Percentiles rank a stretch among this genome's conserved stretches.
Evolutionary conservation across 2,329 filamentous ascomycete species (phyloP).

Genomic region (Pyricularia grisea): DNA sequence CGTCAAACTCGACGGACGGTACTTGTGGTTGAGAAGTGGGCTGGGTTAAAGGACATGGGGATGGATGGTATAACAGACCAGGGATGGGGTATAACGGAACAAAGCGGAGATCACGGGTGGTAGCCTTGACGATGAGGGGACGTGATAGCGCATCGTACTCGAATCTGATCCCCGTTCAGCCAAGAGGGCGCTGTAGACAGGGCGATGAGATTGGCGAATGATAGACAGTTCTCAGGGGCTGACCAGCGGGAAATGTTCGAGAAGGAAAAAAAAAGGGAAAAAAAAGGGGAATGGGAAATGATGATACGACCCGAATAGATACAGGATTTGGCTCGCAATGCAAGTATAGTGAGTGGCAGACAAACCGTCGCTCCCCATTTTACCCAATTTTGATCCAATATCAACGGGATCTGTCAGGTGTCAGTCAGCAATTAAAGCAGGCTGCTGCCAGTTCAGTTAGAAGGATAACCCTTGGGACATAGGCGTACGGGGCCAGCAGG

Average conservation of each 20-base stretch:
- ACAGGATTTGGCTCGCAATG: background rate
- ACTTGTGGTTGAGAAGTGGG: background rate
- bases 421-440: background rate
- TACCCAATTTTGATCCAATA: background rate
- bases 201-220: constrained; percentile 1
- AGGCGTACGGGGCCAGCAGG: background rate
- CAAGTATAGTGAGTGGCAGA: background rate
- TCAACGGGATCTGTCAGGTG: background rate
- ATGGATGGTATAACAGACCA: constrained; percentile 1
- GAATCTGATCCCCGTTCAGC: background rate
- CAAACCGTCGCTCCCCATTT: background rate
- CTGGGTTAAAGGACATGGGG: background rate
- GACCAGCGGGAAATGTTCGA: background rate
- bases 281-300: background rate
- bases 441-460: background rate
- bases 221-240: background rate
- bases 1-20: background rate
- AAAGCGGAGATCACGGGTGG: background rate
- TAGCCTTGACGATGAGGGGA: background rate
- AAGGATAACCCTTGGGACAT: background rate
- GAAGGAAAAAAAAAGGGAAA: background rate
- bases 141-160: background rate
- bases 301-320: background rate
- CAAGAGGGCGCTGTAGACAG: background rate
- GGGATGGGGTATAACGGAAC: background rate